Conservation (phyloP, 2,329 filamentous ascomycete species). For the Ceratocystiopsis sp. region DNA sequence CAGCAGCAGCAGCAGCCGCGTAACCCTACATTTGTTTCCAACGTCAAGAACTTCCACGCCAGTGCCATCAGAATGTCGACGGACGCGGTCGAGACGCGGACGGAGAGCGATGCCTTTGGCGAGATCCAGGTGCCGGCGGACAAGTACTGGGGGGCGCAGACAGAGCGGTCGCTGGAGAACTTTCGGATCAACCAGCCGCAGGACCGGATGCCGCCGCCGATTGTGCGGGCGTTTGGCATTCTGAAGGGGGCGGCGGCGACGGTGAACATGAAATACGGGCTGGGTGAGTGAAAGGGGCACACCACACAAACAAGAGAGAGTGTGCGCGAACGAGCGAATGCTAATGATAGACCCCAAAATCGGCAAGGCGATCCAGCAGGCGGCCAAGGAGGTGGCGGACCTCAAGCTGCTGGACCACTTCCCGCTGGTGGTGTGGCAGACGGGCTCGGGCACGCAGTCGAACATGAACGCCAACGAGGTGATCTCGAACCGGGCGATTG, state of each 20-base stretch:
- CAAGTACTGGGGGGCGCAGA: constrained; percentile 98
- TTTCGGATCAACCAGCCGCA: constrained; percentile 99
- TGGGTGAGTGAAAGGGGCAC: constrained; percentile 37
- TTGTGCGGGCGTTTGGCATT: constrained; percentile 88
- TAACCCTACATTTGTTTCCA: too few relatives aligned
- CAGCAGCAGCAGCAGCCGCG: neutral
- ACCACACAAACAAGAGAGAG: too few relatives aligned
- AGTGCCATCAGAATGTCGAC: constrained; percentile 14
- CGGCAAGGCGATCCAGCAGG: constrained; percentile 35
- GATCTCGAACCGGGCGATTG: constrained; percentile 97
- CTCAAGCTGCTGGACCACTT: constrained; percentile 95
- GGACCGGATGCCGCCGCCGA: constrained; percentile 90
- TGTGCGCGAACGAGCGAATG: too few relatives aligned
- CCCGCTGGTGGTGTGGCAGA: constrained; percentile 98
- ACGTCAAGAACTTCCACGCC: constrained; percentile 3
- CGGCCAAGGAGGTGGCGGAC: constrained; percentile 79
- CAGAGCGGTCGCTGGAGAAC: constrained; percentile 88
- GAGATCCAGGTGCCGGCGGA: constrained; percentile 81
- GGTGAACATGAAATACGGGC: constrained; percentile 88
- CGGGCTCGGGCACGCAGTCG: constrained; percentile 93
- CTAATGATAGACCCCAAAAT: constrained; percentile 84
- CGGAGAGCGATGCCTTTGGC: constrained; percentile 94
- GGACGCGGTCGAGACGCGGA: constrained; percentile 35
- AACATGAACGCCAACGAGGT: constrained; percentile 99
- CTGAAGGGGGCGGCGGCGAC: constrained; percentile 91